Evolutionary conservation across 768 basidiomycete genomes (phyloP), one percentile per base, ranked within the genome.

Genomic region (Suillus brevipes): DNA sequence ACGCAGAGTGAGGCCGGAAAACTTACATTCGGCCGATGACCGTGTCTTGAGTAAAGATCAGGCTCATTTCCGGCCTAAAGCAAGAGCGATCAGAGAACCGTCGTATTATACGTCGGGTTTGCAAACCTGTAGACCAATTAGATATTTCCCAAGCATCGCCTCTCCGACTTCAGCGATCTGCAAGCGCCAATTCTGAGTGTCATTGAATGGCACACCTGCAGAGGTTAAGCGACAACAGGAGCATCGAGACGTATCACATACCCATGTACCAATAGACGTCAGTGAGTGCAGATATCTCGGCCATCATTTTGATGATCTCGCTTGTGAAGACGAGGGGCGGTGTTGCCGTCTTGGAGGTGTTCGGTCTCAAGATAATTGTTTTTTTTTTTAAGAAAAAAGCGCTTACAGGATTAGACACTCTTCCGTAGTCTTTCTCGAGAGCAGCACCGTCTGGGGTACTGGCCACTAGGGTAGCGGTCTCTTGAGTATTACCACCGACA

Each of bases 401-500:
- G 73, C 80, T 53, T 62, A 85, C 84, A 3, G 83, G 81, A 67
- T 83, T 83, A 4, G 73, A 68, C 4, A 70, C 65, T 6, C 69
- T 69, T 12, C 68, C 64, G 1, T 71, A 64, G 62, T 80, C 78
- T 73, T 91, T 92, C 56, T 83, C 78, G 31, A 90, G 75, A 28
- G 82, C 82, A 12, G 76, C 68, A 25, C 80, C 80, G 57, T 86
- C 81, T 0, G 83, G 72, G 9, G 87, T 82, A 42, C 77, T 80
- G 55, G 78, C 77, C 10, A 86, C 86, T 65, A 86, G 73, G 5
- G 76, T 75, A 7, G 80, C 88, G 3, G 79, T 83, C 63, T 95
- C 92, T 72, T 94, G 92, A 0, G 89, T 88, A 75, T 94, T 94
- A 55, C 92, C 92, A 31, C 92, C 92, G 1, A 94, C 80, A 60